Base-by-base conservation (phyloP, 2,329 filamentous ascomycete genomes). In the Colletotrichum euphorbiae region DNA sequence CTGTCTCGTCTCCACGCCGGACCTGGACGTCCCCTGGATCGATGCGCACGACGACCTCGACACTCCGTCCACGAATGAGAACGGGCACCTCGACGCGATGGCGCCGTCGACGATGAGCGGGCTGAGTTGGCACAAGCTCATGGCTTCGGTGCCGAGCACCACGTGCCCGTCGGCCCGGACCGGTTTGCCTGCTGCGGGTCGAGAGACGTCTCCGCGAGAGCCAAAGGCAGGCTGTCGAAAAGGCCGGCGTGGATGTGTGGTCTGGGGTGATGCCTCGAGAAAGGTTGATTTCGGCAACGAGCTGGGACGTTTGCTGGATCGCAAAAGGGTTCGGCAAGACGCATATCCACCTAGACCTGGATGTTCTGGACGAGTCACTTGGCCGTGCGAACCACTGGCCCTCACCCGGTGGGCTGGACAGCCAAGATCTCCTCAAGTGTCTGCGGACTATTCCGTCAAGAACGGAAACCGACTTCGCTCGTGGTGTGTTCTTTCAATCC, bases 41-140 rank as follows among this genome's bases (percentile, higher is more conserved):
- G n/a, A n/a, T n/a, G n/a, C n/a, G n/a, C n/a, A n/a, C n/a, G n/a
- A n/a, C n/a, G n/a, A n/a, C n/a, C n/a, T n/a, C n/a, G n/a, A n/a
- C n/a, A n/a, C n/a, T n/a, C n/a, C n/a, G n/a, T n/a, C n/a, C n/a
- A n/a, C n/a, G n/a, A n/a, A n/a, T n/a, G n/a, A n/a, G n/a, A n/a
- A n/a, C n/a, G n/a, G n/a, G n/a, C n/a, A 80, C 43, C 72, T 81
- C 6, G 79, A 80, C 61, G 75, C 75, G 0, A 79, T 79, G 76
- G 77, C 73, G 0, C 65, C 78, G 4, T 77, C 77, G 3, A 80
- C 80, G 78, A 64, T 80, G 48, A 74, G 75, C 3, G 78, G 79
- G 0, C 68, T 73, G 40, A 76, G 77, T 56, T 79, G 73, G 72
- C 73, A 76, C 54, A 56, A 19, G n/a, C n/a, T n/a, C n/a, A n/a